Evolutionary conservation across 164 flowering plant species (phyloP).

Genomic region (Santalum album): DNA sequence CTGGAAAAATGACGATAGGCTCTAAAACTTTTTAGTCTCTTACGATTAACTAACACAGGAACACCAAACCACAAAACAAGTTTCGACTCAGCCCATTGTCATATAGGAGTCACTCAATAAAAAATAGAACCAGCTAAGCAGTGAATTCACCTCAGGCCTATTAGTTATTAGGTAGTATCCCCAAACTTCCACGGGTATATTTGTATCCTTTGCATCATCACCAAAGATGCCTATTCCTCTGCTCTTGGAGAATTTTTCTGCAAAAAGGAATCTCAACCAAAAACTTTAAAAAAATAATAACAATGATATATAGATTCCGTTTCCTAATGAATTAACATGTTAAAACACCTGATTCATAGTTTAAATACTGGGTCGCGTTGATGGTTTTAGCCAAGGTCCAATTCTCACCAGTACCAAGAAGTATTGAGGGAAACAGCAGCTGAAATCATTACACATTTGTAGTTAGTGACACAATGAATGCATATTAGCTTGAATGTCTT

Average conservation of each 20-base stretch:
- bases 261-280: not conserved
- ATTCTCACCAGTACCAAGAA: constrained; percentile 78
- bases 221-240: constrained; percentile 10
- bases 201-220: constrained; percentile 8
- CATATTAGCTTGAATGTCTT: too few relatives aligned
- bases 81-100: too few relatives aligned
- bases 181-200: constrained; percentile 11
- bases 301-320: not conserved
- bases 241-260: constrained; percentile 44
- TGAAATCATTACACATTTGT: too few relatives aligned
- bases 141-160: constrained; percentile 9
- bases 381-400: constrained; percentile 95
- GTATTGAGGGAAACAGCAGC: constrained; percentile 96
- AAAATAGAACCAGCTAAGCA: too few relatives aligned
- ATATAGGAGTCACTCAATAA: too few relatives aligned
- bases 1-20: too few relatives aligned
- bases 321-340: too few relatives aligned
- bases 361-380: constrained; percentile 86
- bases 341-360: constrained; percentile 73
- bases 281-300: too few relatives aligned
- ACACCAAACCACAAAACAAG: too few relatives aligned
- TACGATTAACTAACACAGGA: too few relatives aligned
- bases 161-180: constrained; percentile 9
- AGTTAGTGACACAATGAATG: too few relatives aligned
- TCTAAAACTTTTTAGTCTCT: too few relatives aligned